Base-by-base conservation (phyloP, 2,329 filamentous ascomycete genomes). In the Canariomyces notabilis region DNA sequence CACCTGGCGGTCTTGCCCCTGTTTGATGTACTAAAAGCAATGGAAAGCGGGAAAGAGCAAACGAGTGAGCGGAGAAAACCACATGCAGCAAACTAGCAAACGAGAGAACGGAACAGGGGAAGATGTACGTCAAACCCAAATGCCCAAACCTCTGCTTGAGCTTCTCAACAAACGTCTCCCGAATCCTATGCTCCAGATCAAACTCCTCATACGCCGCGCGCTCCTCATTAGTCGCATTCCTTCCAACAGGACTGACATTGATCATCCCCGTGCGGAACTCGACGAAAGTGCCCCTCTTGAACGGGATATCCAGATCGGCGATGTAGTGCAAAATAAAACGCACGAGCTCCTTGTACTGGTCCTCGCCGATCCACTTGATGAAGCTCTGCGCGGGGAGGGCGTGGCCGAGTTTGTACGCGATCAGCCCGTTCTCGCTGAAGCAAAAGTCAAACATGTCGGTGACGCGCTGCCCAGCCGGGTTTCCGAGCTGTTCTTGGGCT, bases 401-500 rank as follows among this genome's bases (percentile, higher is more conserved):
- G 64, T 83, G 69, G 60, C 91, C 93, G 61, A 90, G 71, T 63
- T 89, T 89, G 76, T 79, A 95, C 35, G 91, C 93, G 2, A 87
- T 94, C 57, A 98, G 80, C 9, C 93, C 93, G 71, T 98, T 98
- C 74, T 98, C 93, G 49, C 89, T 76, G 73, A 98, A 98, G 79
- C 86, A 93, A 73, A 88, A 98, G 75, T 98, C 93, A 75, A 98
- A 98, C 61, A 97, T 82, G 51, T 80, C 75, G 42, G 83, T 89
- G 51, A 97, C 91, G 57, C 84, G 76, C 21, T 70, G 67, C 48
- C 77, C 71, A 20, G 78, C 66, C 4, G 80, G 77, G 65, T n/a
- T n/a, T n/a, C 89, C 89, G 52, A 97, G 80, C 73, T 97, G 91
- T 70, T 97, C 93, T 70, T 97, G 89, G 71, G 97, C 93, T 75